These are phyloP conservation scores for Boletus insuetus DNA, from an alignment of 768 basidiomycete genomes.

Conservation along the genomic window DNA sequence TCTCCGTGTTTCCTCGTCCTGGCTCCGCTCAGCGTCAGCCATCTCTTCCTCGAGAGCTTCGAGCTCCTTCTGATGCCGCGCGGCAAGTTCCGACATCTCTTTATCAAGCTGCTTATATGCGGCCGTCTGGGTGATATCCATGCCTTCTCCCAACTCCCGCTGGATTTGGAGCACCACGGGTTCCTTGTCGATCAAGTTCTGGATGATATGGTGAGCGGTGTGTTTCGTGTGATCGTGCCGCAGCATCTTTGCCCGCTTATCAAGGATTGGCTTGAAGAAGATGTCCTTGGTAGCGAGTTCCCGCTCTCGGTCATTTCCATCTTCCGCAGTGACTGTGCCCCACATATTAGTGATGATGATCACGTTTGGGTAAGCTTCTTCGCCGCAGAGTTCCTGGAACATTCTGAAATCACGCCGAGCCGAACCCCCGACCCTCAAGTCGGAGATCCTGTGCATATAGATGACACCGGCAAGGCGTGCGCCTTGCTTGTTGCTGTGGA, in stretches of 20 bases:
- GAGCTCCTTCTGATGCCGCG: slow-evolving; percentile 46
- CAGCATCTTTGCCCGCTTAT: slow-evolving; percentile 41
- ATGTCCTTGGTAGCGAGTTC: slow-evolving; percentile 40
- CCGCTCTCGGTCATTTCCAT: slow-evolving; percentile 40
- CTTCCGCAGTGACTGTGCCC: slow-evolving; percentile 37
- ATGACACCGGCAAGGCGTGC: slow-evolving; percentile 46
- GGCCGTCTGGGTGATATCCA: slow-evolving; percentile 50
- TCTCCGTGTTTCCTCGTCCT: slow-evolving; percentile 46
- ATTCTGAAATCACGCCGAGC: slow-evolving; percentile 48
- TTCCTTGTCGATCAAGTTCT: slow-evolving; percentile 37
- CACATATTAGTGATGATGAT: slow-evolving; percentile 55
- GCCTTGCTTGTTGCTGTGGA: slow-evolving; percentile 32
- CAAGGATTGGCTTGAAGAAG: slow-evolving; percentile 52
- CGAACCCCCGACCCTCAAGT: slow-evolving; percentile 47
- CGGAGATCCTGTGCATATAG: slow-evolving; percentile 53
- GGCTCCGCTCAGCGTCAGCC: slow-evolving; percentile 40
- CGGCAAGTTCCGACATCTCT: slow-evolving; percentile 47
- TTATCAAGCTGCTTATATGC: slow-evolving; percentile 52
- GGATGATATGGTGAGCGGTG: slow-evolving; percentile 47
- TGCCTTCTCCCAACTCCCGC: slow-evolving; percentile 46
- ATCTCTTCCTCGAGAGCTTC: slow-evolving; percentile 46
- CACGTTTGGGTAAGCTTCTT: slow-evolving; percentile 48
- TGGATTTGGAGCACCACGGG: slow-evolving; percentile 52
- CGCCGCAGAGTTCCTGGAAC: slow-evolving; percentile 54
- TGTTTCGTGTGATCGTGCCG: slow-evolving; percentile 42